These are phyloP conservation scores for Sindora glabra DNA, from an alignment of 306 rosid genomes.

Conservation along the genomic window DNA sequence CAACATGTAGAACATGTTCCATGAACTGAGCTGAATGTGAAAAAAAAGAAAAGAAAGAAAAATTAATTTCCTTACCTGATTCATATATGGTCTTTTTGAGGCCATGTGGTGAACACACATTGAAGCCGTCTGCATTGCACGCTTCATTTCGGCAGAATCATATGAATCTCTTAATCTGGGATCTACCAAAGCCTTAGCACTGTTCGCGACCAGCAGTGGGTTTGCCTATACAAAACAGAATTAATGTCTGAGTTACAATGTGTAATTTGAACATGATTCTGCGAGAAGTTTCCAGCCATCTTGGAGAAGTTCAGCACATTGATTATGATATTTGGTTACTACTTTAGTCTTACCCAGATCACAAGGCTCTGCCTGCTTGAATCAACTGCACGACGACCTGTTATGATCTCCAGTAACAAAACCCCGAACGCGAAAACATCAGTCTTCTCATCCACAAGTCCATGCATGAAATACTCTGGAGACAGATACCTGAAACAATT, in stretches of 20 bases:
- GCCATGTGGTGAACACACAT: conserved; percentile 74
- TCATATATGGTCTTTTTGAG: conserved; percentile 69
- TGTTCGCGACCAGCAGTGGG: conserved; percentile 54
- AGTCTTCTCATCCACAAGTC: conserved; percentile 83
- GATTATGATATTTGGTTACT: neutral
- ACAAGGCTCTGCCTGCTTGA: conserved; percentile 79
- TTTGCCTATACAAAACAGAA: conserved; percentile 50
- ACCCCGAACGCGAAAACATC: conserved; percentile 95
- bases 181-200: conserved; percentile 57
- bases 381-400: conserved; percentile 95
- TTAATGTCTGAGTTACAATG: neutral
- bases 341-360: conserved; percentile 78
- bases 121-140: conserved; percentile 56
- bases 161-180: conserved; percentile 51
- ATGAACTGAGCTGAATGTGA: neutral
- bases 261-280: too few relatives aligned
- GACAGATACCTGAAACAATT: conserved; percentile 64
- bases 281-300: too few relatives aligned
- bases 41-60: too few relatives aligned
- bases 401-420: conserved; percentile 74
- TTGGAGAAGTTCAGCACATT: neutral
- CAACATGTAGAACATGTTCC: neutral
- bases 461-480: conserved; percentile 98
- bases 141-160: conserved; percentile 56
- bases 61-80: conserved; percentile 31